Base-by-base conservation (phyloP, 2,329 filamentous ascomycete genomes). In the Myrmaecium sp. region DNA sequence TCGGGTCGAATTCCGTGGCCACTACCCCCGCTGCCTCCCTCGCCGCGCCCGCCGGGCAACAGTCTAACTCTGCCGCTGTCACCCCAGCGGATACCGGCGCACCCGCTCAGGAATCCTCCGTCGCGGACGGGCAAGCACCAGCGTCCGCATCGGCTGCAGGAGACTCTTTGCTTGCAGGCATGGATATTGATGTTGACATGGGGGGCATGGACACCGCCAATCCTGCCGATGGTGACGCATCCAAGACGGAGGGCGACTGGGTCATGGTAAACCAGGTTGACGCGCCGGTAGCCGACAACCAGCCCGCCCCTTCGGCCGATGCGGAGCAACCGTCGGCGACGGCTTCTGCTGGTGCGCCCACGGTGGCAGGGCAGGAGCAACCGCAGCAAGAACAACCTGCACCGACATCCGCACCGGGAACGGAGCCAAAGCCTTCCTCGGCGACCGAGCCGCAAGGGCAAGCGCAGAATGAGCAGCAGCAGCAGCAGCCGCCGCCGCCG, bases 1-100 rank as follows among this genome's bases (percentile, higher is more conserved):
- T 75, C 55, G 69, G 74, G 34, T 65, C 64, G 10, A 70, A 64
- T 14, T 61, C 69, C 27, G 69, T 64, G 58, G 20, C 64, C 53
- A 30, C 69, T 3, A 77, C 73, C 5, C 70, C 72, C 0, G 51
- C 36, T 12, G 30, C 51, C 21, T 51, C 50, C 13, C 49, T 75
- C 39, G 52, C 65, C 16, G 62, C 66, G 16, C 44, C 62, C n/a
- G 26, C 27, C 8, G 28, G 26, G 13, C 29, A 26, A 19, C 69
- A 71, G 25, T 58, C 60, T 6, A 64, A 66, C 25, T 75, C 71
- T 2, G 59, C 56, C 23, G 63, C 60, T 10, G 64, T 59, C 4
- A 76, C 71, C 5, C 69, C 71, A 18, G 46, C 42, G 22, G 47
- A 50, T 4, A 48, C 60, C 5, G 64, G 64, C 4, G 60, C 66